These are phyloP conservation scores for Penicillium soppii DNA, from an alignment of 495 filamentous ascomycete genomes.

Conservation along the genomic window DNA sequence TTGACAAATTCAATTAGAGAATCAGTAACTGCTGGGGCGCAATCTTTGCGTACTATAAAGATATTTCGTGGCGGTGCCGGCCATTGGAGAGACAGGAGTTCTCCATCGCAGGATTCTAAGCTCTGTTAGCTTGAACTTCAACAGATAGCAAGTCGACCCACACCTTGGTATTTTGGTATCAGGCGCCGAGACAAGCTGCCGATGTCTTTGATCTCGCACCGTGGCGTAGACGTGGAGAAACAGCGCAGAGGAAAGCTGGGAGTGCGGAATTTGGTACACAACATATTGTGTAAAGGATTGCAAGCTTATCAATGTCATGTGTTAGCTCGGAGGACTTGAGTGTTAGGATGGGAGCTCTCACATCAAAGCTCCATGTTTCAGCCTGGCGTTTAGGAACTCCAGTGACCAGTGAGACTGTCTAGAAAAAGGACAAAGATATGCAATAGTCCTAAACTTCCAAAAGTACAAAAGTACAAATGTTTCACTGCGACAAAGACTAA, in stretches of 20 bases:
- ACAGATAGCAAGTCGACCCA: slow-evolving; percentile 9
- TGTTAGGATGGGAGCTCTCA: not conserved
- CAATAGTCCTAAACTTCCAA: too few relatives aligned
- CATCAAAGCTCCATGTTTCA: slow-evolving; percentile 7
- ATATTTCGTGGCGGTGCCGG: slow-evolving; percentile 85
- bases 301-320: slow-evolving; percentile 3
- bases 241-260: slow-evolving; percentile 15
- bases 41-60: slow-evolving; percentile 83
- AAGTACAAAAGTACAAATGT: not conserved
- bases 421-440: too few relatives aligned
- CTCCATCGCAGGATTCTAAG: slow-evolving; percentile 53
- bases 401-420: too few relatives aligned
- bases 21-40: slow-evolving; percentile 65
- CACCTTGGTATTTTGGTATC: slow-evolving; percentile 54
- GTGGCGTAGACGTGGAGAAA: slow-evolving; percentile 42
- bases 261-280: slow-evolving; percentile 9
- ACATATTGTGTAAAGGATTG: slow-evolving; percentile 11
- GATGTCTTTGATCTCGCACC: slow-evolving; percentile 44
- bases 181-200: slow-evolving; percentile 39
- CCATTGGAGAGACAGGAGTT: slow-evolving; percentile 84
- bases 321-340: not conserved
- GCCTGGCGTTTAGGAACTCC: not conserved
- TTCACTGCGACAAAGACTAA: too few relatives aligned
- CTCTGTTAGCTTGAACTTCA: not conserved
- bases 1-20: slow-evolving; percentile 77